Evolutionary conservation across 2,329 filamentous ascomycete genomes (phyloP), one percentile per base, ranked within the genome.

Genomic region (Fusarium aywerte): DNA sequence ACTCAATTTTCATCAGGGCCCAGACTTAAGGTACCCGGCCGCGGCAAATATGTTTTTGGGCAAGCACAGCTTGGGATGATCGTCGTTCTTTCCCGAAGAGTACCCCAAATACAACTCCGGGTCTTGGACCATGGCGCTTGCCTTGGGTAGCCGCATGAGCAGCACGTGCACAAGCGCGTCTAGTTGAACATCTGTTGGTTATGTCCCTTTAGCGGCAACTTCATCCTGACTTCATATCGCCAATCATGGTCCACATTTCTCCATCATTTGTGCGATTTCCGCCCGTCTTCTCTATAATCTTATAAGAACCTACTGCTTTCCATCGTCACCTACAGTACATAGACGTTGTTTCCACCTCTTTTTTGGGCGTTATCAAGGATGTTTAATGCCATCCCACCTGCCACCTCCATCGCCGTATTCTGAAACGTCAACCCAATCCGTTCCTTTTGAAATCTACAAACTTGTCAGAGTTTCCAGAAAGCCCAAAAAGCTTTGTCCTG

Each of bases 21-120:
- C 43, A 44, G 43, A 36, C 44, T 45, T 16, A 39, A 45, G 33
- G 58, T 44, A 62, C 57, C 66, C 62, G 66, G 66, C 66, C 66
- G 66, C 66, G 66, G 66, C 66, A 69, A 69, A 53, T 60, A 63
- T 69, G 58, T 23, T 69, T 63, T 50, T 59, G 66, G 66, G 66
- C 62, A 69, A 39, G 58, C 39, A 63, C 58, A 35, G 2, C 43
- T 38, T 42, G 21, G n/a, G 33, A 12, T 36, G 52, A 11, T 52
- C 47, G 40, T 20, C 33, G 29, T 38, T 53, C 49, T 55, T 55
- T 61, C 50, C 38, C 15, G 42, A 44, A 49, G 16, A 43, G 47
- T 40, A 13, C 42, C n/a, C n/a, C n/a, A 40, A 58, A 21, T 32
- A 25, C 53, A 43, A 13, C 57, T 69, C 52, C 48, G 45, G 45